These are phyloP conservation scores for Lignosus rhinocerotis DNA, from an alignment of 1,284 basidiomycete genomes.

Conservation along the genomic window DNA sequence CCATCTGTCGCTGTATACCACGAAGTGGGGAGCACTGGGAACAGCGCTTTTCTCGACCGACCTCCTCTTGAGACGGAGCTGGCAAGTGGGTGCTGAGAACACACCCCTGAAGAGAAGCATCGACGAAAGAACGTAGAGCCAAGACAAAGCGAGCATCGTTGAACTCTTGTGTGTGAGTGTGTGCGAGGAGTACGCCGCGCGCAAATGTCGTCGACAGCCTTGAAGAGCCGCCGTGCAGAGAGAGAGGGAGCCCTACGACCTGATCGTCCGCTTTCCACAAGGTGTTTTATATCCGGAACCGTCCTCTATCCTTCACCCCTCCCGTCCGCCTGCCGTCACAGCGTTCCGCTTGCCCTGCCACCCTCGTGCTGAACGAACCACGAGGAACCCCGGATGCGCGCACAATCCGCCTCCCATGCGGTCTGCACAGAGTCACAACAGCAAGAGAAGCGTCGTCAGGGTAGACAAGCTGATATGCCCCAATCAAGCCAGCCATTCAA, in stretches of 20 bases:
- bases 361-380: conserved; percentile 3
- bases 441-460: conserved; percentile 5
- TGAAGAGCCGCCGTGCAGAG: conserved; percentile 1
- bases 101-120: conserved; percentile 17
- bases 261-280: neutral
- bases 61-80: conserved; percentile 10
- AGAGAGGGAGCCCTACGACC: conserved; percentile 6
- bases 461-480: conserved; percentile 7
- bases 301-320: neutral
- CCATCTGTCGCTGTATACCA: conserved; percentile 45
- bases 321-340: no score
- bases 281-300: conserved; percentile 4
- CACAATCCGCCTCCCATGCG: conserved; percentile 14
- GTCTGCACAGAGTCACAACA: conserved; percentile 5
- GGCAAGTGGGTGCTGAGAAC: conserved; percentile 16
- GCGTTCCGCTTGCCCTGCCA: neutral
- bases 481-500: neutral
- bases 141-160: conserved; percentile 20
- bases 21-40: conserved; percentile 39
- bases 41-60: conserved; percentile 22
- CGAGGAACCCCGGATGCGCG: conserved; percentile 9
- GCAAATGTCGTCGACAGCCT: conserved; percentile 8
- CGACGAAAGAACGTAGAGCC: conserved; percentile 18
- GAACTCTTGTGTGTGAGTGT: neutral
- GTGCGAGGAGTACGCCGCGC: conserved; percentile 1